Evolutionary conservation across 148 eudicot genomes (phyloP).

Genomic region (Cornus florida): DNA sequence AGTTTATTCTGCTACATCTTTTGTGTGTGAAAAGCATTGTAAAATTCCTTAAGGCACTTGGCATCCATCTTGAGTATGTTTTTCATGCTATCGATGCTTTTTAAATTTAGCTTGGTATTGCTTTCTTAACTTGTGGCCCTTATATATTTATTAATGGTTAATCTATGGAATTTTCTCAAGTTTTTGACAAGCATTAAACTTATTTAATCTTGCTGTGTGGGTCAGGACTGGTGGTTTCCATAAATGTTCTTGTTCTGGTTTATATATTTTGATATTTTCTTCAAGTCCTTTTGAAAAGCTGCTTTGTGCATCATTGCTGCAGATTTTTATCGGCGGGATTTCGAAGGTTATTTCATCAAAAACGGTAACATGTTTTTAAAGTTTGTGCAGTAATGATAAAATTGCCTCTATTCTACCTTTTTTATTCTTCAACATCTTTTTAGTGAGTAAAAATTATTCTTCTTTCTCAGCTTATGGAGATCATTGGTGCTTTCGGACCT

Average conservation of each 20-base stretch:
- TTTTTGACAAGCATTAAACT: not conserved
- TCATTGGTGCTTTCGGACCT: constrained; percentile 71
- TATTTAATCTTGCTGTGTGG: not conserved
- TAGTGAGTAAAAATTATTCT: constrained; percentile 9
- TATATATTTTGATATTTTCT: not conserved
- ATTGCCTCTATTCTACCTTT: constrained; percentile 8
- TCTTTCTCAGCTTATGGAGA: constrained; percentile 68
- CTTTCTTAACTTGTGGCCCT: not conserved
- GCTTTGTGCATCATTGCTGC: constrained; percentile 28
- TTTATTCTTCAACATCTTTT: not conserved
- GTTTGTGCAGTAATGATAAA: not conserved
- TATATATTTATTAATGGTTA: not conserved
- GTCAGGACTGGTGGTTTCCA: not conserved
- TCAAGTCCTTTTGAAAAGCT: constrained; percentile 8
- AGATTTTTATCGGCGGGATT: constrained; percentile 94
- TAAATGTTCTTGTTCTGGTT: not conserved
- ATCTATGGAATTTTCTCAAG: not conserved
- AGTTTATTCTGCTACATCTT: not conserved
- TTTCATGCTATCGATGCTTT: not conserved
- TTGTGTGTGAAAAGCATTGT: not conserved
- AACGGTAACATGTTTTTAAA: constrained; percentile 54
- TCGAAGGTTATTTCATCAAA: constrained; percentile 68
- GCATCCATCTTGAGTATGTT: not conserved
- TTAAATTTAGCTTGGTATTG: not conserved
- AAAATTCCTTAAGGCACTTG: not conserved